Evolutionary conservation across 441 rosid genomes (phyloP), one percentile per base, ranked within the genome.

Genomic region (Mallotus repandus): DNA sequence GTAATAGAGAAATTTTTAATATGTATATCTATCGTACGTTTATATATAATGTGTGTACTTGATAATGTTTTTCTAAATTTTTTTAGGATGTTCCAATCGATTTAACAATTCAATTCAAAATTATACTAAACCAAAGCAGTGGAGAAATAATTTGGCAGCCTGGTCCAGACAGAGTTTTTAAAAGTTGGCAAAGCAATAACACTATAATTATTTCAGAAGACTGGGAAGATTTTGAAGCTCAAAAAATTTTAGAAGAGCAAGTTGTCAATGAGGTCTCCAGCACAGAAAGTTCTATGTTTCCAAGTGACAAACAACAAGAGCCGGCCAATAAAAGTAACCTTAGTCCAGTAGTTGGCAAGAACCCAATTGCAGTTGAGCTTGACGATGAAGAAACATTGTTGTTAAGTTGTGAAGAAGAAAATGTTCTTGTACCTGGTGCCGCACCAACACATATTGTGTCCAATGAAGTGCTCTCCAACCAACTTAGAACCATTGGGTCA

Each of bases 121-220:
- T 83, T 32, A 62, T 86, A 63, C 78, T 83, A 35, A 75, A 62
- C 71, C 72, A 52, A 53, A 43, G 32, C 32, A 14, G 58, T 0
- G 87, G 83, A 53, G 70, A 73, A 25, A 15, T 78, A n/a, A 2
- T 77, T 43, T 86, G 90, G 90, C 88, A 84, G 66, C 87, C 84
- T 8, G 87, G 88, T n/a, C 77, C 85, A 0, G 86, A 84, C 63
- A 73, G 83, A 64, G 66, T 76, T 66, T 74, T 87, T 53, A 76
- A 71, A 68, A 77, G 83, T 12, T 85, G 87, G 87, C 84, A 84
- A 71, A 79, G 73, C 61, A 58, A 61, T 15, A 75, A 55, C 15
- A 71, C 74, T 53, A 50, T 84, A 43, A 53, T 83, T 54, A 41
- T 84, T 32, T 60, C 66, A 29, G 89, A 84, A 80, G 85, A 84